These are phyloP conservation scores for Paecilomyces dactylethromorphus DNA, from an alignment of 2,329 filamentous ascomycete genomes.

Conservation along the genomic window DNA sequence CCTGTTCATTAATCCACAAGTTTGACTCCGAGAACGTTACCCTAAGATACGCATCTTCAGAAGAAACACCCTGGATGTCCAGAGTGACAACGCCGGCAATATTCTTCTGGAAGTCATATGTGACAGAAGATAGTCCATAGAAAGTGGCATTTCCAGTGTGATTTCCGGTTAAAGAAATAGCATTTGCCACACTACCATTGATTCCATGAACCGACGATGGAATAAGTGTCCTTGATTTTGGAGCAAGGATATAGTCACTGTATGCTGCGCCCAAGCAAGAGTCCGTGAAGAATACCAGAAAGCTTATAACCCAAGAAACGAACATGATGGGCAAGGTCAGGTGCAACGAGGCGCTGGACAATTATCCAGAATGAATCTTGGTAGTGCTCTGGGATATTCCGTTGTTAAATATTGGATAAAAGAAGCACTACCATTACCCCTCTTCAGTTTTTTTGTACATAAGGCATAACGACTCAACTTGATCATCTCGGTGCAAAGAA, in stretches of 20 bases:
- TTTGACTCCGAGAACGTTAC: conserved; percentile 34
- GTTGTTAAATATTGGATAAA: neutral
- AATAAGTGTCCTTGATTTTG: neutral
- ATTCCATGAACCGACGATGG: neutral
- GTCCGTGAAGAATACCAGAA: neutral
- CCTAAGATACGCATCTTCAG: conserved; percentile 26
- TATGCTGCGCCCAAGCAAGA: neutral
- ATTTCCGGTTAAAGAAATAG: conserved; percentile 6
- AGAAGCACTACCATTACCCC: neutral
- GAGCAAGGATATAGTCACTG: neutral
- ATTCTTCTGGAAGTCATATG: conserved; percentile 34
- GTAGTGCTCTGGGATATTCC: neutral
- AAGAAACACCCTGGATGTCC: conserved; percentile 15
- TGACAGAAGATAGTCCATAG: conserved; percentile 26
- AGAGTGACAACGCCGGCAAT: conserved; percentile 33
- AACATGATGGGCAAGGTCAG: neutral
- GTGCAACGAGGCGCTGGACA: neutral
- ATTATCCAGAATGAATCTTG: neutral
- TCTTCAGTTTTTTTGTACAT: neutral
- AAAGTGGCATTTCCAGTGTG: conserved; percentile 7
- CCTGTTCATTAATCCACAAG: conserved; percentile 43
- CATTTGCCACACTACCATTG: conserved; percentile 17
- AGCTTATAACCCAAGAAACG: neutral
- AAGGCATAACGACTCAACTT: neutral
- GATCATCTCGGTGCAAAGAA: neutral